Base-by-base conservation (phyloP, 257 asterid genomes). In the Plantago major region DNA sequence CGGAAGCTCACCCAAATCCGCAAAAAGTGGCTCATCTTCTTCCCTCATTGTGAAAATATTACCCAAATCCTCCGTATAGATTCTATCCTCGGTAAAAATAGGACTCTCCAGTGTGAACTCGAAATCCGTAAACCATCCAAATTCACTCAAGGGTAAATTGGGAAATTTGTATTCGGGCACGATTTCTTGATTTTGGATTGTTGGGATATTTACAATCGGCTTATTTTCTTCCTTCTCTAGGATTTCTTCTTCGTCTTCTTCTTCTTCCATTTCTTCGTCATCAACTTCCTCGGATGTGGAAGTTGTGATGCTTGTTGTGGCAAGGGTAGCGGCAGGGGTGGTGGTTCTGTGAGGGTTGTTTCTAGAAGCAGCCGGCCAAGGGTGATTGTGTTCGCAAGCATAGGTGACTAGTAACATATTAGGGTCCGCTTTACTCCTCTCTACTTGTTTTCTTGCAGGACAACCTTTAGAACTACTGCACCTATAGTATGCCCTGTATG, bases 391-490 rank as follows among this genome's bases (percentile, higher is more conserved):
- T 11, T 87, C 96, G 43, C 91, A 84, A 58, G 95, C 75, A 72
- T 93, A 93, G 2, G 99, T 87, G 30, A 93, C 94, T 12, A 87
- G 51, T 6, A 93, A 58, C 91, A 75, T 80, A 67, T 58, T 73
- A 4, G 99, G 94, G 68, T 93, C 96, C 33, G 58, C 60, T 44
- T 80, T 68, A 64, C 88, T 92, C 58, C 97, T 82, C 73, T 92
- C 99, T 15, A 92, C 95, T 77, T 93, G 97, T 67, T 89, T 93
- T 73, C 93, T 87, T 3, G 99, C 97, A 1, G 97, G 99, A 50
- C 99, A 89, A 3, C 97, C 99, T 46, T 93, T 89, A 19, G 96
- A 89, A 70, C 99, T 93, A 61, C 99, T 93, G 57, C 99, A 93
- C 66, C 96, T 79, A 52, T 87, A 93, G 55, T 93, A 93, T 37